Conservation (phyloP, 83 land plant genomes). For the Thuja plicata region DNA sequence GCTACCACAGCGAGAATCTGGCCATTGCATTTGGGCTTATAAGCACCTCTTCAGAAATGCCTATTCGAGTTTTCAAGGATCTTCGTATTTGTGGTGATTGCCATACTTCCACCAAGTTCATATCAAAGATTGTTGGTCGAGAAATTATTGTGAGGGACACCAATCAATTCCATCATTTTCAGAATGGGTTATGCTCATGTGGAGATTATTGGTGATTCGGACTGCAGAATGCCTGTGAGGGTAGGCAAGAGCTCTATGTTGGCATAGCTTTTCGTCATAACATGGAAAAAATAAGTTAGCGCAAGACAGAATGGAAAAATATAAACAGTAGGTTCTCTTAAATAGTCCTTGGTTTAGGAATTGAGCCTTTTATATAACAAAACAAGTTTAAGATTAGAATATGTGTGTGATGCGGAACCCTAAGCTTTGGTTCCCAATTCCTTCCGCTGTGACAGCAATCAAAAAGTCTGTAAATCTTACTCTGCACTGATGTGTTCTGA, state of each 20-base stretch:
- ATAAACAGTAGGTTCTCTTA: background rate
- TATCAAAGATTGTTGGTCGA: constrained; percentile 8
- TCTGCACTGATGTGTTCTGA: too few relatives aligned
- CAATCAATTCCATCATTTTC: constrained; percentile 11
- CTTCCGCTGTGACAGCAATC: background rate
- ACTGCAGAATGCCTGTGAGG: background rate
- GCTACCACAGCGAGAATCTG: constrained; percentile 13
- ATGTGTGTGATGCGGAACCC: background rate
- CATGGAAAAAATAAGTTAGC: background rate
- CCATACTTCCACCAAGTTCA: constrained; percentile 6
- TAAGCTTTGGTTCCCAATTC: background rate
- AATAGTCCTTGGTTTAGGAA: background rate
- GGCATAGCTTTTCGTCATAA: background rate
- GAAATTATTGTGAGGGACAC: constrained; percentile 12
- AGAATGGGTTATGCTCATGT: constrained; percentile 16
- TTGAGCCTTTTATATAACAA: background rate
- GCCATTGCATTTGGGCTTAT: constrained; percentile 12
- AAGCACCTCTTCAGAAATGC: background rate
- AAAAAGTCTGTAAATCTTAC: too few relatives aligned
- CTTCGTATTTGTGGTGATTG: constrained; percentile 15
- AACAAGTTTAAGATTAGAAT: too few relatives aligned
- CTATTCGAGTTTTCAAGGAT: constrained; percentile 4
- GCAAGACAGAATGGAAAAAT: too few relatives aligned
- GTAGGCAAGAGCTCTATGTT: background rate
- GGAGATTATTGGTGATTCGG: constrained; percentile 10